These are phyloP conservation scores for Exophiala spinifera DNA, from an alignment of 2,329 filamentous ascomycete genomes.

Conservation along the genomic window DNA sequence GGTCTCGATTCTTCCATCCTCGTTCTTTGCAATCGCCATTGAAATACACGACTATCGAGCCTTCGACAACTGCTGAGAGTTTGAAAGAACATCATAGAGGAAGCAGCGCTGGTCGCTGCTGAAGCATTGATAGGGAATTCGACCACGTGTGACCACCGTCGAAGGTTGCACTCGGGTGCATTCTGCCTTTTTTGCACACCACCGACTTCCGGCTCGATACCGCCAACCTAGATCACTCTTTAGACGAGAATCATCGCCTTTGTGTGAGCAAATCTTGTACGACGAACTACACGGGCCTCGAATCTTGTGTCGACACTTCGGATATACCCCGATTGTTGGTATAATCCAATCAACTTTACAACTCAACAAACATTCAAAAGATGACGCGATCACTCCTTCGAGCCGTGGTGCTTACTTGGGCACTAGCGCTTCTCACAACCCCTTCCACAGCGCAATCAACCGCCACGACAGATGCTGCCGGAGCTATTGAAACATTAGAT, in stretches of 20 bases:
- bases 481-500: slow-evolving; percentile 24
- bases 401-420: slow-evolving; percentile 15
- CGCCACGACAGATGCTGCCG: slow-evolving; percentile 11
- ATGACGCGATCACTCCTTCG: slow-evolving; percentile 23
- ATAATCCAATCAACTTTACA: neutral
- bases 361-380: slow-evolving; percentile 1
- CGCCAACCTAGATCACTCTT: neutral
- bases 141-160: neutral
- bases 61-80: slow-evolving; percentile 3
- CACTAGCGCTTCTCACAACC: slow-evolving; percentile 12
- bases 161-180: slow-evolving; percentile 6
- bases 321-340: neutral
- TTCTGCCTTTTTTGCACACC: neutral
- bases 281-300: too few species aligned
- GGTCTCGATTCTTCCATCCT: slow-evolving; percentile 10
- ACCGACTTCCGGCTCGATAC: slow-evolving; percentile 1
- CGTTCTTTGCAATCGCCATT: neutral
- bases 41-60: too few species aligned
- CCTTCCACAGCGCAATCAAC: slow-evolving; percentile 21
- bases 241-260: neutral
- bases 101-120: slow-evolving; percentile 27
- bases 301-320: neutral
- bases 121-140: slow-evolving; percentile 16
- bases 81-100: slow-evolving; percentile 17
- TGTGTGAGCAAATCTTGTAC: too few species aligned